Evolutionary conservation across 305 asterid species (phyloP), one percentile per base, ranked within the genome.

Genomic region (Fraxinus xanthoxyloides): DNA sequence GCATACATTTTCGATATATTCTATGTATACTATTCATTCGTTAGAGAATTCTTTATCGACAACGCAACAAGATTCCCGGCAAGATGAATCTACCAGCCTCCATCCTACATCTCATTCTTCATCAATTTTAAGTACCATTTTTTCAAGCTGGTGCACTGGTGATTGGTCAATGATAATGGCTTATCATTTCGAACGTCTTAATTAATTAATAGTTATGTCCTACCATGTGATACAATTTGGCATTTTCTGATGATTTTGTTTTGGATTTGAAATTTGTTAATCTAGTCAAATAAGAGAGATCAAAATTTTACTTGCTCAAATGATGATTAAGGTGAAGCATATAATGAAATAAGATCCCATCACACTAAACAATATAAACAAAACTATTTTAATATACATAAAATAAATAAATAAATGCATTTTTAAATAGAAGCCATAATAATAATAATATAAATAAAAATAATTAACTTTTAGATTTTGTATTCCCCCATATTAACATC

Each of bases 11-110:
- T 13, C 6, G 2, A 15, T 12, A 2, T 43, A 43, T 9, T 40
- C 51, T 40, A 40, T 15, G 8, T 40, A 9, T 35, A 23, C 59
- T 8, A 72, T 43, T 9, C 75, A 80, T 23, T 76, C 82, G 85
- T 80, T 82, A 79, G 54, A 81, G 43, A 84, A 79, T 78, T 75
- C 17, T 89, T 90, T 84, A 51, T 80, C 34, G 83, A 87, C 90
- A 90, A 88, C 82, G 82, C 78, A 85, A 91, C 94, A 90, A 85
- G 94, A 92, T 90, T 92, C 97, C 92, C 93, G 93, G 87, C 54
- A 79, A 67, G 73, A 80, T 73, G 80, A 78, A 81, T 87, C 86
- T 75, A 86, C 82, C 69, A 67, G 21, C 32, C 40, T 82, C 84
- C 77, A 80, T 84, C 81, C 89, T 61, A 13, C 82, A 85, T 89